Base-by-base conservation (phyloP, 1,284 basidiomycete species). In the Ceratobasidium sp. region DNA sequence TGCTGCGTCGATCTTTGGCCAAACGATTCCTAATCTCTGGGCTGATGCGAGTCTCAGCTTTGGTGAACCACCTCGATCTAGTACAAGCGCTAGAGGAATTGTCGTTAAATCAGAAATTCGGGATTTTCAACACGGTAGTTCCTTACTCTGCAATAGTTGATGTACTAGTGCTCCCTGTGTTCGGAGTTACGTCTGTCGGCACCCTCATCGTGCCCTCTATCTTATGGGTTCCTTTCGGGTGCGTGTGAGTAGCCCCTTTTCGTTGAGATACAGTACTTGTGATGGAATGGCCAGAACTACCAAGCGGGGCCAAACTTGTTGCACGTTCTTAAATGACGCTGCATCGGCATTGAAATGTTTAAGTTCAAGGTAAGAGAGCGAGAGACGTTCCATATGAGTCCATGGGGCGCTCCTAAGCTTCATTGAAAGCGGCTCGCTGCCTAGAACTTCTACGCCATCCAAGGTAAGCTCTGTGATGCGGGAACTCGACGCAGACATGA, bases 141-240 rank as follows among this genome's bases (percentile, higher is more conserved):
- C 66, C 75, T 15, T 66, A 78, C n/a, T 65, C 77, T 0, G n/a
- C 57, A 4, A 62, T 73, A 38, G 76, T 64, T 17, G 79, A 69
- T 1, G 42, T 73, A 15, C 68, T 81, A 38, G 77, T 77, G 33
- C 80, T 81, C 33, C 79, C 79, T 5, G 77, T 81, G 71, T 65
- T 80, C 4, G 81, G 80, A 26, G 75, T 78, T 28, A 79, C 75
- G 23, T 68, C 44, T 26, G 73, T 78, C 26, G 73, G 62, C 17
- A 62, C 73, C 20, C 40, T 66, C 10, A 42, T 75, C 20, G 70
- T 64, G 6, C 64, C 64, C 23, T 48, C 70, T 17, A 64, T 74
- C 12, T n/a, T 74, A 3, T 59, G 77, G 77, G 23, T 73, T 78
- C 40, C 74, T 67, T 26, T 78, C 78, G 1, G 78, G 78, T 23